Percentiles rank a stretch among this genome's conserved stretches.
Conservation (phyloP, 257 asterid species). For the Solanum chmielewskii region DNA sequence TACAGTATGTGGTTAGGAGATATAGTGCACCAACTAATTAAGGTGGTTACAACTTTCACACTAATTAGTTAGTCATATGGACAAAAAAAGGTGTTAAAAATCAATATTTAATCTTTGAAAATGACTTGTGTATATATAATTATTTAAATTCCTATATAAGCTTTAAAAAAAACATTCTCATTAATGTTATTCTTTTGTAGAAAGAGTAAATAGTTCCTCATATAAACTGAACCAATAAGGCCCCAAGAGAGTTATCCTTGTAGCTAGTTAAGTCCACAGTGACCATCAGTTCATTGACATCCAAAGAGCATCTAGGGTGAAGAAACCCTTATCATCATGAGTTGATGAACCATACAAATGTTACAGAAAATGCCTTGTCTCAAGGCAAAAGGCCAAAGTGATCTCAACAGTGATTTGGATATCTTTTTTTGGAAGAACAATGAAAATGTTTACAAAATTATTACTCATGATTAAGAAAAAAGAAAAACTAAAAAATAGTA, state of each 20-base stretch:
- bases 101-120: background rate
- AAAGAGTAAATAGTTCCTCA: background rate
- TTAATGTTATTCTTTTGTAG: background rate
- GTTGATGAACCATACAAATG: background rate
- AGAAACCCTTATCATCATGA: background rate
- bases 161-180: background rate
- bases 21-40: background rate
- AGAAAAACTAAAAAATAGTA: background rate
- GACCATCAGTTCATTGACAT: background rate
- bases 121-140: background rate
- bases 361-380: background rate
- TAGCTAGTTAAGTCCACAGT: background rate
- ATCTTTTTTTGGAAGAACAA: background rate
- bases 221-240: background rate
- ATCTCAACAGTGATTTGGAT: background rate
- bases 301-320: background rate
- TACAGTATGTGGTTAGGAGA: background rate
- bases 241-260: background rate
- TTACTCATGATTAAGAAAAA: background rate
- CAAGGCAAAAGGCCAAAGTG: background rate
- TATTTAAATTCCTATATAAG: background rate
- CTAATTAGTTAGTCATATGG: background rate
- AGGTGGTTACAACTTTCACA: background rate
- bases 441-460: background rate
- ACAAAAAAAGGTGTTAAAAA: background rate